Conservation (phyloP, 2,329 filamentous ascomycete species). For the Pseudocercospora fuligena region DNA sequence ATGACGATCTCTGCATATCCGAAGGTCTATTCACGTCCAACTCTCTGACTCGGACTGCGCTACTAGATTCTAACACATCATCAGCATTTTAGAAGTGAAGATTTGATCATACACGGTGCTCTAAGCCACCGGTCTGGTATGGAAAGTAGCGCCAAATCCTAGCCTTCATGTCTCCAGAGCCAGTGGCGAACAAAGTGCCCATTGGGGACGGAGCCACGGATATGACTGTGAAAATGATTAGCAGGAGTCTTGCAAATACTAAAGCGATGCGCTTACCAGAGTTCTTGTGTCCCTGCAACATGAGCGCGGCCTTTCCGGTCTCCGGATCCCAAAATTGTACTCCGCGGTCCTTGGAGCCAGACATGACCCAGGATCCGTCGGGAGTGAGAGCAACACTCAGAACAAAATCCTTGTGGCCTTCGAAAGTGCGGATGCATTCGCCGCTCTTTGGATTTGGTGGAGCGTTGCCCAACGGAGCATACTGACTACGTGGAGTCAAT, state of each 20-base stretch:
- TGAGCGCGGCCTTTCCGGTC: constrained; percentile 91
- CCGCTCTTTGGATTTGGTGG: constrained; percentile 68
- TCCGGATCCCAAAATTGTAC: constrained; percentile 99
- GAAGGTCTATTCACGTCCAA: neutral
- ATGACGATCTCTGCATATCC: neutral
- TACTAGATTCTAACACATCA: constrained; percentile 12
- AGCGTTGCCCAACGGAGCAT: constrained; percentile 51
- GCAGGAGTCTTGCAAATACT: neutral
- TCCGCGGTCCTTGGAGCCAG: constrained; percentile 93
- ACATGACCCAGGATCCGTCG: constrained; percentile 93
- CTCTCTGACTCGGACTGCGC: neutral
- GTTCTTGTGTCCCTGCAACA: constrained; percentile 99
- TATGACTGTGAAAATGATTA: constrained; percentile 67
- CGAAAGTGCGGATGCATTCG: constrained; percentile 94
- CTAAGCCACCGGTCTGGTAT: constrained; percentile 20
- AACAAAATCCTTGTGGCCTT: constrained; percentile 98
- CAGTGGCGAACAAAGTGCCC: constrained; percentile 89
- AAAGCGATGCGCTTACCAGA: constrained; percentile 62
- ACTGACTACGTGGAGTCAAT: constrained; percentile 63
- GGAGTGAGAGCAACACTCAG: constrained; percentile 94
- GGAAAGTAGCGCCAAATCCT: constrained; percentile 85
- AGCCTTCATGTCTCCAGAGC: constrained; percentile 95
- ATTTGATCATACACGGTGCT: neutral
- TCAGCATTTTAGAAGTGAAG: neutral
- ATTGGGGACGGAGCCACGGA: constrained; percentile 92